Conservation (phyloP, 2,329 filamentous ascomycete species). For the Aspergillus sp. region DNA sequence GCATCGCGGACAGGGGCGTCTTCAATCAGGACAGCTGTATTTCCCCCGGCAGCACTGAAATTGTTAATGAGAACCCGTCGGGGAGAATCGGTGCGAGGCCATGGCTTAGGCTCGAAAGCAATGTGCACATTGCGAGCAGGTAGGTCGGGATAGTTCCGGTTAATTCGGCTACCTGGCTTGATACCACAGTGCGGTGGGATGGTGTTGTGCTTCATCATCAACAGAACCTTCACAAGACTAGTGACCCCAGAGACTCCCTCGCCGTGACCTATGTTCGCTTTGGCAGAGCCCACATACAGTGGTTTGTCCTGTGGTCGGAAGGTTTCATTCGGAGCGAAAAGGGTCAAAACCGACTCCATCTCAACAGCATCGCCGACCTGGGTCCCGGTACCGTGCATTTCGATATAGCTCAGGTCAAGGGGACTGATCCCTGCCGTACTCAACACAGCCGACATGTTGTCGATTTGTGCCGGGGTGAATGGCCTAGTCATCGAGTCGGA, state of each 20-base stretch:
- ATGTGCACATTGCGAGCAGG: conserved; percentile 44
- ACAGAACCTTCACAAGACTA: conserved; percentile 34
- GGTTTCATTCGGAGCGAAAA: conserved; percentile 57
- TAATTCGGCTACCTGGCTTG: conserved; percentile 38
- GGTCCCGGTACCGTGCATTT: conserved; percentile 88
- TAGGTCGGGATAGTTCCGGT: conserved; percentile 47
- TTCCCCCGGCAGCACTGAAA: conserved; percentile 70
- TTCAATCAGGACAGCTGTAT: conserved; percentile 66
- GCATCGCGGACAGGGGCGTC: conserved; percentile 51
- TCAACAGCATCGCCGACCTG: conserved; percentile 79
- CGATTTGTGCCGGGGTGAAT: conserved; percentile 69
- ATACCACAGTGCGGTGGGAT: conserved; percentile 37
- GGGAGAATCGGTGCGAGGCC: conserved; percentile 24
- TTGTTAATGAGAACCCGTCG: conserved; percentile 60
- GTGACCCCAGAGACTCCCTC: conserved; percentile 60
- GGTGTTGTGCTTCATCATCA: conserved; percentile 36
- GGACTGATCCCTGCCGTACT: conserved; percentile 65
- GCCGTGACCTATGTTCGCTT: conserved; percentile 64
- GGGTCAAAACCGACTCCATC: conserved; percentile 71
- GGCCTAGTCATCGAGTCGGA: conserved; percentile 82
- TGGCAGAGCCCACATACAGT: conserved; percentile 62
- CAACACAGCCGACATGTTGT: not conserved
- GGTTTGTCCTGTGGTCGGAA: conserved; percentile 38
- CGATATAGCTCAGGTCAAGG: conserved; percentile 76
- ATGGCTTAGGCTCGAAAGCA: conserved; percentile 45